phyloP scores from a whole-genome alignment of 2,329 filamentous ascomycete species.

The Colletotrichum trifolii region DNA sequence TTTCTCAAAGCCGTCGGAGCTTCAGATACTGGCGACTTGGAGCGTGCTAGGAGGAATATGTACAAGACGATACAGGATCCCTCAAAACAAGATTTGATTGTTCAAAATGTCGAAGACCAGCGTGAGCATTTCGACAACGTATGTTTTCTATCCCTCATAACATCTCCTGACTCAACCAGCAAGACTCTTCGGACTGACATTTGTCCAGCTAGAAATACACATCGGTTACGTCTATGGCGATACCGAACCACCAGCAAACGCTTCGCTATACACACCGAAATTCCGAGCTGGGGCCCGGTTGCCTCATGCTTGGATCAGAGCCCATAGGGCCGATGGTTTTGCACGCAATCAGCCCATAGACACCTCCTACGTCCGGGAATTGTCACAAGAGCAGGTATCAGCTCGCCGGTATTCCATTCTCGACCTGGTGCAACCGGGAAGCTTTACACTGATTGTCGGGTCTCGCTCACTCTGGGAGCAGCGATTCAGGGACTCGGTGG shows the following conservation, averaged over 20 bases:
- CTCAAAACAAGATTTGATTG: slow-evolving; percentile 44
- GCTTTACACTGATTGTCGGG: slow-evolving; percentile 17
- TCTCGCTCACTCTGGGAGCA: not conserved
- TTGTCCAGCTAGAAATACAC: slow-evolving; percentile 50
- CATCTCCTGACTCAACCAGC: not conserved
- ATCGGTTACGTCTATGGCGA: slow-evolving; percentile 56
- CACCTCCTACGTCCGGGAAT: slow-evolving; percentile 48
- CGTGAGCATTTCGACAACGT: slow-evolving; percentile 55
- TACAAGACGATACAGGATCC: slow-evolving; percentile 44
- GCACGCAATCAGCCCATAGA: slow-evolving; percentile 42
- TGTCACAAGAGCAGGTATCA: slow-evolving; percentile 41
- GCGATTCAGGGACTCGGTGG: not conserved
- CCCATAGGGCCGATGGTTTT: not conserved
- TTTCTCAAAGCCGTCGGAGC: slow-evolving; percentile 52
- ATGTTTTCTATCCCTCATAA: not conserved
- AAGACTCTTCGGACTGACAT: not conserved
- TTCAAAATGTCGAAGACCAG: slow-evolving; percentile 48
- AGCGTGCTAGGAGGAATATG: slow-evolving; percentile 45
- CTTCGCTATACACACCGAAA: slow-evolving; percentile 50
- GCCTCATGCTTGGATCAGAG: slow-evolving; percentile 53
- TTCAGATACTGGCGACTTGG: slow-evolving; percentile 43
- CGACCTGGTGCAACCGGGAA: slow-evolving; percentile 43
- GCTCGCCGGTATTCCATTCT: slow-evolving; percentile 47
- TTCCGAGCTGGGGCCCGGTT: slow-evolving; percentile 51
- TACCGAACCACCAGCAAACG: slow-evolving; percentile 45